phyloP scores from a whole-genome alignment of 495 filamentous ascomycete genomes.

The Aspergillus conjunctus region DNA sequence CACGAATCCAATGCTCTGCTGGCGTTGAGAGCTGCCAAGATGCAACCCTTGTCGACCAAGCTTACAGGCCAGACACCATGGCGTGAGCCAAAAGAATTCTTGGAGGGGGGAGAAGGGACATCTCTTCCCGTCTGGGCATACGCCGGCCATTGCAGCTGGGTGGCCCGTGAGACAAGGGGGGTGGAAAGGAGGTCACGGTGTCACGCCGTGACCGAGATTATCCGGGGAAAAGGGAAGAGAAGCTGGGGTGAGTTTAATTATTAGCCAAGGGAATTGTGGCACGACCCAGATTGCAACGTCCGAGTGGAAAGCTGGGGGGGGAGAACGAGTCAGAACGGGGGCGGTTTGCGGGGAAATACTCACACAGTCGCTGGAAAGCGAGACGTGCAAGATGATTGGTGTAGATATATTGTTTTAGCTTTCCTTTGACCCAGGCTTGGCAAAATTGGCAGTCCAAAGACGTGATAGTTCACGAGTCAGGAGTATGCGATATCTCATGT shows the following conservation, averaged over 20 bases:
- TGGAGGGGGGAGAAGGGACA: conserved; percentile 3
- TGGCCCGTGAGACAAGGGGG: conserved; percentile 9
- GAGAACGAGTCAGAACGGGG: neutral
- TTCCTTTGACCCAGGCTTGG: conserved; percentile 15
- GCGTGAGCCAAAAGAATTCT: conserved; percentile 2
- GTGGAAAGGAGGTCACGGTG: conserved; percentile 1
- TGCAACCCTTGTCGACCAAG: conserved; percentile 4
- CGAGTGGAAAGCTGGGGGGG: conserved; percentile 11
- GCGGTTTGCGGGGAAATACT: conserved; percentile 14
- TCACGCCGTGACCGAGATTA: conserved; percentile 14
- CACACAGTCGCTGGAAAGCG: neutral
- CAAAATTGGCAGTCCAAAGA: conserved; percentile 12
- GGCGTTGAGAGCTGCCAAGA: conserved; percentile 2
- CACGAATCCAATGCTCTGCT: conserved; percentile 23
- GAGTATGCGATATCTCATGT: neutral
- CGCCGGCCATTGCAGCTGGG: neutral
- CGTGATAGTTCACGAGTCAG: neutral
- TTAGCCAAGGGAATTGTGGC: neutral
- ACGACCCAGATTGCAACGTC: conserved; percentile 6
- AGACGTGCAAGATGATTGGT: conserved; percentile 14
- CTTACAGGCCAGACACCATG: conserved; percentile 12
- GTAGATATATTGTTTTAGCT: conserved; percentile 17
- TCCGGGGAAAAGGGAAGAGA: conserved; percentile 8
- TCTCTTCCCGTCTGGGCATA: conserved; percentile 20
- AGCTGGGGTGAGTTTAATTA: conserved; percentile 9